Evolutionary conservation across 768 basidiomycete species (phyloP), one percentile per base, ranked within the genome.

Genomic region (Tulasnella calospora): DNA sequence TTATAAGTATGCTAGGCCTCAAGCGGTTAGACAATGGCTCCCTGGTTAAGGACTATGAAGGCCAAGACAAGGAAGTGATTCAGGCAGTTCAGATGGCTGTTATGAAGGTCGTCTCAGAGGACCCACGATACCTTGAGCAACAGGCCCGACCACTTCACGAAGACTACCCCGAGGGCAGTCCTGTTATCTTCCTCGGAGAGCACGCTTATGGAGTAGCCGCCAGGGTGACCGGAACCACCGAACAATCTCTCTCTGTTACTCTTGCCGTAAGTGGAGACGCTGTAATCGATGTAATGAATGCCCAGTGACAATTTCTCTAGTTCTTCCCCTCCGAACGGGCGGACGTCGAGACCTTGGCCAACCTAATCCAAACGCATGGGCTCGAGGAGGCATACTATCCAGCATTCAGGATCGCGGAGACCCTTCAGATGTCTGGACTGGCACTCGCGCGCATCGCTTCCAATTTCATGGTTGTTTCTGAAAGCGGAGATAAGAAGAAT

Each of bases 201-300:
- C 92, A 95, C 83, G 95, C 94, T 0, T 99, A 97, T 82, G 98
- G 98, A n/a, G 92, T 94, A 3, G 95, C 97, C 19, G 96, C 96
- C 0, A 93, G 96, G 82, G 94, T 99, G 15, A 88, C 90, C 51
- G 88, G 85, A 0, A 94, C 95, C 0, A 89, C 88, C 0, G 89
- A 92, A 3, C 87, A 88, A 2, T 86, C 89, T 0, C 85, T 99
- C 17, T 92, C 94, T 13, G 93, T 99, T 71, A 85, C 94, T 67
- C 89, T 98, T 78, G 96, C 95, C n/a, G 95, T 97, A 44, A 12
- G 17, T 70, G 27, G 12, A 30, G 9, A 67, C 33, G 61, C 38
- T 74, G 9, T 74, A 17, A 15, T 57, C 41, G 67, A 38, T 70
- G 44, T n/a, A 40, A 21, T 72, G 57, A 27, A 36, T 47, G 27